Evolutionary conservation across 2,329 filamentous ascomycete species (phyloP).

Genomic region (Stenocarpella maydis): DNA sequence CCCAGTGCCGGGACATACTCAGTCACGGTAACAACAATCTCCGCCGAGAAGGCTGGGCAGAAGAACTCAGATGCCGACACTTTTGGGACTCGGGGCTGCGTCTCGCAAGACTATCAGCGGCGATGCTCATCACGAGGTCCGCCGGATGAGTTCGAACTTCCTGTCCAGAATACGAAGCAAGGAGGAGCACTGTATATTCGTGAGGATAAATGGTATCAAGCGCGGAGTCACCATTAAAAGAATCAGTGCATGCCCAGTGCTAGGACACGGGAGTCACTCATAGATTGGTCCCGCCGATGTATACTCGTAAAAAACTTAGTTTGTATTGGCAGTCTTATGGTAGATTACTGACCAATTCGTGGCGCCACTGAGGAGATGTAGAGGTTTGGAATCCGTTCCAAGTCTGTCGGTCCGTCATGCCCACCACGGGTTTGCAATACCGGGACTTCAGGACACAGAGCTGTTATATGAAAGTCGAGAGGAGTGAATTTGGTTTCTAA

Average conservation of each 20-base stretch:
- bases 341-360: background rate
- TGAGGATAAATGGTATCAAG: background rate
- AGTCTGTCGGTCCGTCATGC: no score
- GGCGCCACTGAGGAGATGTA: background rate
- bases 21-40: background rate
- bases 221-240: background rate
- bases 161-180: background rate
- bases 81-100: background rate
- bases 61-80: background rate
- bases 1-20: conserved; percentile 12
- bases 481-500: no score
- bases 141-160: conserved; percentile 8
- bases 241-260: background rate
- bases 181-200: background rate
- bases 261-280: conserved; percentile 10
- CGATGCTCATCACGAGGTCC: background rate
- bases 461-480: background rate
- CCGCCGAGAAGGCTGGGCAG: conserved; percentile 1
- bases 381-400: background rate
- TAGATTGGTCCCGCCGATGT: background rate
- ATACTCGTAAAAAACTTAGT: background rate
- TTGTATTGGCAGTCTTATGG: conserved; percentile 7
- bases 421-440: background rate
- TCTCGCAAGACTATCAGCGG: background rate
- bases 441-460: background rate